Percentiles rank a stretch among this genome's conserved stretches.
Conservation (phyloP, 1,139 yeast species). For the Candida sp. region DNA sequence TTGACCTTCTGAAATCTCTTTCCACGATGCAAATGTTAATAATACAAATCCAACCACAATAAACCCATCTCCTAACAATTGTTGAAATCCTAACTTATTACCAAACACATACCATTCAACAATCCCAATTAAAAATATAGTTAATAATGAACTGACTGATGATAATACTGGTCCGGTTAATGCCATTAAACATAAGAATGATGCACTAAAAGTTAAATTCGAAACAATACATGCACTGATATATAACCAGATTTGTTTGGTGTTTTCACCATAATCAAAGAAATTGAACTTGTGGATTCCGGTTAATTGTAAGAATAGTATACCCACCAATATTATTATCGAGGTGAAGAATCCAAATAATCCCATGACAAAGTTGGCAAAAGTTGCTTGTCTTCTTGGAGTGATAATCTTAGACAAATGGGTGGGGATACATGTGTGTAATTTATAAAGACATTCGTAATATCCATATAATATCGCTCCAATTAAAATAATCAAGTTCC, state of each 20-base stretch:
- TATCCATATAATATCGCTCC: constrained; percentile 87
- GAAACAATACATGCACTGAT: constrained; percentile 52
- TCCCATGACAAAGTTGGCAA: constrained; percentile 46
- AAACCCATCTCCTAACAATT: constrained; percentile 52
- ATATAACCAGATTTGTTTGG: constrained; percentile 38
- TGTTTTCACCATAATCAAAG: constrained; percentile 43
- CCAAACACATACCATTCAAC: constrained; percentile 77
- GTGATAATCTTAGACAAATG: constrained; percentile 42
- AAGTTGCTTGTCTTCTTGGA: constrained; percentile 47
- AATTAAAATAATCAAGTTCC: constrained; percentile 65
- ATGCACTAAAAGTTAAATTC: constrained; percentile 67
- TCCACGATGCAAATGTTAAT: constrained; percentile 72
- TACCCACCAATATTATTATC: constrained; percentile 43
- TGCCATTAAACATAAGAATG: constrained; percentile 77
- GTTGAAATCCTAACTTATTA: constrained; percentile 44
- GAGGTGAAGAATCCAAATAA: constrained; percentile 61
- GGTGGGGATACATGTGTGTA: constrained; percentile 69
- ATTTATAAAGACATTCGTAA: constrained; percentile 82
- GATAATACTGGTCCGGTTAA: constrained; percentile 84
- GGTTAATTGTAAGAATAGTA: constrained; percentile 49
- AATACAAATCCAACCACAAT: constrained; percentile 67
- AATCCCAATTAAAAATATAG: constrained; percentile 76
- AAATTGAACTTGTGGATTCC: constrained; percentile 60
- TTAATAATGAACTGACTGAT: constrained; percentile 74
- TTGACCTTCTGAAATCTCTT: constrained; percentile 64